These are phyloP conservation scores for Suillus subluteus DNA, from an alignment of 768 basidiomycete genomes.

Conservation along the genomic window DNA sequence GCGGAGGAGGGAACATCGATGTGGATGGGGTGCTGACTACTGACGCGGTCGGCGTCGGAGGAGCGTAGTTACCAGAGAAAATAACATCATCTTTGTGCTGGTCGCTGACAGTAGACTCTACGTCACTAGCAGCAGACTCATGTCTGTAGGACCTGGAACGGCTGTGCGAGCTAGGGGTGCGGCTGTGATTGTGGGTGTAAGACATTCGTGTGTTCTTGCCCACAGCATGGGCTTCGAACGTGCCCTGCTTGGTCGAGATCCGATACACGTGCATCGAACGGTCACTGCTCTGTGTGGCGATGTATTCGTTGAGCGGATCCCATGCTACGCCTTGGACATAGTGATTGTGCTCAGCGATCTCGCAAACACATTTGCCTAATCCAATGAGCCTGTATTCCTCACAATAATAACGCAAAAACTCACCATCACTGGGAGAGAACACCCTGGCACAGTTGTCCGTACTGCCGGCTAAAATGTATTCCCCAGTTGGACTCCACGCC, in stretches of 20 bases:
- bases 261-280: constrained; percentile 94
- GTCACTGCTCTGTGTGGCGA: constrained; percentile 97
- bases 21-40: constrained; percentile 68
- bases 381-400: constrained; percentile 4
- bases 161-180: constrained; percentile 66
- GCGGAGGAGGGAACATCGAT: constrained; percentile 44
- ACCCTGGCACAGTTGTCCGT: constrained; percentile 95
- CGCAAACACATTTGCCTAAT: constrained; percentile 82
- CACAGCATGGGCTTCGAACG: constrained; percentile 87
- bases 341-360: constrained; percentile 93
- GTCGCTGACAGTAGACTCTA: constrained; percentile 67
- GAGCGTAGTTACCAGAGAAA: constrained; percentile 38
- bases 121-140: constrained; percentile 77
- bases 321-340: constrained; percentile 99
- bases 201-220: constrained; percentile 85
- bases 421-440: constrained; percentile 76
- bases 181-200: constrained; percentile 57
- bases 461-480: constrained; percentile 93
- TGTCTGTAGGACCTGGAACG: constrained; percentile 67
- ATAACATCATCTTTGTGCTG: constrained; percentile 48
- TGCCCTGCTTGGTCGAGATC: constrained; percentile 77
- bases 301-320: constrained; percentile 97
- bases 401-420: constrained; percentile 22
- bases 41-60: constrained; percentile 68
- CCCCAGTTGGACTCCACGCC: constrained; percentile 95